phyloP scores from a whole-genome alignment of 2,329 filamentous ascomycete species.

The Leptographium procerum region DNA sequence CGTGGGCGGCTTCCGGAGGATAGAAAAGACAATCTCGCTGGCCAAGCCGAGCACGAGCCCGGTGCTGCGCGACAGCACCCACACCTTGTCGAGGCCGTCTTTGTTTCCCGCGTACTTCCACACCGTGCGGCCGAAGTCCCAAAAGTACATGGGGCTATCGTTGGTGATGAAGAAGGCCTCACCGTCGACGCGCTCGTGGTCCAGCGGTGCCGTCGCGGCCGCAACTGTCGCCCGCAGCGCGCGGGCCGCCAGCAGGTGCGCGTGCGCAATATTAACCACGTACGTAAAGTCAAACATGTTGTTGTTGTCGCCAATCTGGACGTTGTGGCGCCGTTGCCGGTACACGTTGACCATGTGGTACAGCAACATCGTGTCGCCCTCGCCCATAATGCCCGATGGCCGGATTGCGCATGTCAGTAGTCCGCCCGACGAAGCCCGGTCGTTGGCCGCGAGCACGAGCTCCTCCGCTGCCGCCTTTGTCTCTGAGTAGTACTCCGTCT shows the following conservation, averaged over 20 bases:
- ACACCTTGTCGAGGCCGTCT: constrained; percentile 41
- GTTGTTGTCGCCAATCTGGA: constrained; percentile 65
- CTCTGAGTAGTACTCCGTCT: constrained; percentile 77
- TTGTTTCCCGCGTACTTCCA: constrained; percentile 53
- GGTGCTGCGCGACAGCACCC: constrained; percentile 39
- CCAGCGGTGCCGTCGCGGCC: constrained; percentile 48
- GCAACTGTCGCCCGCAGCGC: constrained; percentile 55
- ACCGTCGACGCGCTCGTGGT: constrained; percentile 66
- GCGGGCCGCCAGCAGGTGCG: constrained; percentile 69
- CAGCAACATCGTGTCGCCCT: constrained; percentile 70
- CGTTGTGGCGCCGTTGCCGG: constrained; percentile 53
- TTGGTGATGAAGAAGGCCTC: constrained; percentile 89
- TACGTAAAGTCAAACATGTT: constrained; percentile 57
- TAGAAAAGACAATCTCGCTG: constrained; percentile 39
- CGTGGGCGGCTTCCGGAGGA: constrained; percentile 41
- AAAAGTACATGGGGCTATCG: constrained; percentile 78
- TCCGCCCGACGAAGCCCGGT: constrained; percentile 23
- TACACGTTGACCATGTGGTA: constrained; percentile 64
- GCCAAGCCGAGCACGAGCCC: constrained; percentile 40
- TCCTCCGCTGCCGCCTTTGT: constrained; percentile 83
- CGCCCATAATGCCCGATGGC: constrained; percentile 82
- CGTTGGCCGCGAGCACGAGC: constrained; percentile 65
- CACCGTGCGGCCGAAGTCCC: constrained; percentile 72
- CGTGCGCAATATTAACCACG: constrained; percentile 56
- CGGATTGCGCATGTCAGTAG: constrained; percentile 75